Base-by-base conservation (phyloP, 1,284 basidiomycete genomes). In the Leccinum fuscescens region DNA sequence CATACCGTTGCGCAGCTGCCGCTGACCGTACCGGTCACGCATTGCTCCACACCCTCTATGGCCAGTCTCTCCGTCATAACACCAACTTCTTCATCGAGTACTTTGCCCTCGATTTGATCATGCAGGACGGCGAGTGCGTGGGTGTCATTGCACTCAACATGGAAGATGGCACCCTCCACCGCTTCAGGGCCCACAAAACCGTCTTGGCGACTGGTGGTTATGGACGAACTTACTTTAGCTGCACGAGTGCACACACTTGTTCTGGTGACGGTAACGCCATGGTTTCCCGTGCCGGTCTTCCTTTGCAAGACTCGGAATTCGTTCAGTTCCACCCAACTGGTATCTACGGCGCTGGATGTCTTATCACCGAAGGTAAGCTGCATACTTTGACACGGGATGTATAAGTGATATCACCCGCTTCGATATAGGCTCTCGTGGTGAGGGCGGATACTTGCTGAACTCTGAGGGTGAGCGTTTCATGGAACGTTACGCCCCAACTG, bases 1-100 rank as follows among this genome's bases (percentile, higher is more conserved):
- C 97, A 27, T 99, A 99, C 79, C 94, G 97, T 66, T 99, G 96
- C 76, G 96, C 96, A 64, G 96, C 96, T 62, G 97, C 97, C 7
- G 97, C 97, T 64, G 97, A 99, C 78, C 94, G 97, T 78, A 99
- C 97, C 15, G 97, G 97, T 24, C 97, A 99, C 75, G 97, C 97
- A 49, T 89, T 99, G 74, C 88, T 99, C 58, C 97, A 99, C 84
- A 97, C 96, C 15, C 92, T 99, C 62, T 98, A 98, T 74, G 97
- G 97, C 69, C 97, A 99, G 82, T 99, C 97, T 64, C 88, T 99
- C 65, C 91, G 95, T 65, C 97, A 99, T 84, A 92, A 99, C 84
- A 99, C 97, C 76, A 97, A 98, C 80, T 99, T 98, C 81, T 99
- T 99, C 83, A 98, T 99, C 78, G 97, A 99, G 78, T 99, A 96